phyloP scores from a whole-genome alignment of 345 rosid species.

The Dipteronia sinensis region DNA sequence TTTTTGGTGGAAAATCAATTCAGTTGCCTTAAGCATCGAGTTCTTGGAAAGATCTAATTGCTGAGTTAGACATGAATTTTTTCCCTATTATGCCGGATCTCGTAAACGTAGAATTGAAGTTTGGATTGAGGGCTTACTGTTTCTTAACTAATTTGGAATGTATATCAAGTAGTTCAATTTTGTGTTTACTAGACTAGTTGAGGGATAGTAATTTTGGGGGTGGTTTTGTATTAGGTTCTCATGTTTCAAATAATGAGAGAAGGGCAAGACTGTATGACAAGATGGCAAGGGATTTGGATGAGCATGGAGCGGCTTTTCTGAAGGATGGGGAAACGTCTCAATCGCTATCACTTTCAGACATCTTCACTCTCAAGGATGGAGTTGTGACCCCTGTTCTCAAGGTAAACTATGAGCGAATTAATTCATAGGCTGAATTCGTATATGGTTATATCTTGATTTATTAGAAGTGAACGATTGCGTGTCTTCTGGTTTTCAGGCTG shows the following conservation, averaged over 20 bases:
- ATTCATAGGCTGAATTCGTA: background rate
- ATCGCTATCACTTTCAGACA: slow-evolving; percentile 76
- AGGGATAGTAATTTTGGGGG: slow-evolving; percentile 1
- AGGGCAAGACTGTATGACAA: slow-evolving; percentile 68
- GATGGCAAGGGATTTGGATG: slow-evolving; percentile 81
- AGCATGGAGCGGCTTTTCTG: slow-evolving; percentile 68
- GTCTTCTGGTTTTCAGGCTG: slow-evolving; percentile 49
- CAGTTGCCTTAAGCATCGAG: background rate
- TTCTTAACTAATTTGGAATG: background rate
- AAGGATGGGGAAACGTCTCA: slow-evolving; percentile 90
- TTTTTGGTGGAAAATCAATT: background rate
- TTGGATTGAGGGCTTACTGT: background rate
- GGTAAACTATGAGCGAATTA: slow-evolving; percentile 38
- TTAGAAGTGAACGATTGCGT: slow-evolving; percentile 10
- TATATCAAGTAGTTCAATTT: background rate
- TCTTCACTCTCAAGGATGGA: slow-evolving; percentile 72
- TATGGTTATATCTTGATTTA: background rate
- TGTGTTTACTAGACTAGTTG: background rate
- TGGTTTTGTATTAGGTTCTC: slow-evolving; percentile 40
- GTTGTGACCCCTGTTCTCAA: slow-evolving; percentile 62
- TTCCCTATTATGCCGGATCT: background rate
- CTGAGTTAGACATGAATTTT: background rate
- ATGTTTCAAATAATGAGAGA: slow-evolving; percentile 41
- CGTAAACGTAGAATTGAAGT: background rate
- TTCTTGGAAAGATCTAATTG: background rate